These are phyloP conservation scores for Fusarium nodosum DNA, from an alignment of 2,329 filamentous ascomycete species.

Conservation along the genomic window DNA sequence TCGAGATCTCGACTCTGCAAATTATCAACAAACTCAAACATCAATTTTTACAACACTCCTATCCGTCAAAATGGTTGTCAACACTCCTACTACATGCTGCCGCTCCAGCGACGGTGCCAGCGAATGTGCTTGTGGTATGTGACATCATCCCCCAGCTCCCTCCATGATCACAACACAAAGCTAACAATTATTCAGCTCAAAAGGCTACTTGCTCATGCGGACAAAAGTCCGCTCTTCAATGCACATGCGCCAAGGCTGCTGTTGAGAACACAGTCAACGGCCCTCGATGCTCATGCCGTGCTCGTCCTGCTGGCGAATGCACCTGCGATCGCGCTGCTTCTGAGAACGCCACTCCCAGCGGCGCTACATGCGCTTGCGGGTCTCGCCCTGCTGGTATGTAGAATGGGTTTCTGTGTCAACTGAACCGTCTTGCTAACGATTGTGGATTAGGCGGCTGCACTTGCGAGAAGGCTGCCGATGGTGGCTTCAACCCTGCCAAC, in stretches of 20 bases:
- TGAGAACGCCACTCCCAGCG: slow-evolving; percentile 75
- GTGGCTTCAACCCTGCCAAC: slow-evolving; percentile 71
- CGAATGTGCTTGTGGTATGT: slow-evolving; percentile 71
- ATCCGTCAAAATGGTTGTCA: slow-evolving; percentile 51
- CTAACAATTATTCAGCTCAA: slow-evolving; percentile 60
- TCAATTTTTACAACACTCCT: slow-evolving; percentile 3
- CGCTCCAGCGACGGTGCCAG: slow-evolving; percentile 62
- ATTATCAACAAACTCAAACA: background rate
- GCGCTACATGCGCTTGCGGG: slow-evolving; percentile 81
- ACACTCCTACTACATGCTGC: slow-evolving; percentile 66
- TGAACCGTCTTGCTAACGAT: slow-evolving; percentile 33
- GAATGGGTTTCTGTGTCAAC: slow-evolving; percentile 1
- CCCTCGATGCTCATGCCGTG: slow-evolving; percentile 85
- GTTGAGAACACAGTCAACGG: slow-evolving; percentile 81
- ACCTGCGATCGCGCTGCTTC: slow-evolving; percentile 79
- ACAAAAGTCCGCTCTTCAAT: slow-evolving; percentile 86
- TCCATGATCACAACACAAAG: too few relatives aligned
- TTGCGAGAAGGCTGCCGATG: slow-evolving; percentile 80
- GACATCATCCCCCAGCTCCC: slow-evolving; percentile 11
- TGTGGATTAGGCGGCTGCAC: slow-evolving; percentile 73
- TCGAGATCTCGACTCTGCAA: background rate
- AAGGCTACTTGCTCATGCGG: slow-evolving; percentile 89
- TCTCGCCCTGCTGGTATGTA: slow-evolving; percentile 76
- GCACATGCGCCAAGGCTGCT: slow-evolving; percentile 82
- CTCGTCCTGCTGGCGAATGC: slow-evolving; percentile 83